Base-by-base conservation (phyloP, 78 protist genomes). In the Tieghemostelium lacteum region DNA sequence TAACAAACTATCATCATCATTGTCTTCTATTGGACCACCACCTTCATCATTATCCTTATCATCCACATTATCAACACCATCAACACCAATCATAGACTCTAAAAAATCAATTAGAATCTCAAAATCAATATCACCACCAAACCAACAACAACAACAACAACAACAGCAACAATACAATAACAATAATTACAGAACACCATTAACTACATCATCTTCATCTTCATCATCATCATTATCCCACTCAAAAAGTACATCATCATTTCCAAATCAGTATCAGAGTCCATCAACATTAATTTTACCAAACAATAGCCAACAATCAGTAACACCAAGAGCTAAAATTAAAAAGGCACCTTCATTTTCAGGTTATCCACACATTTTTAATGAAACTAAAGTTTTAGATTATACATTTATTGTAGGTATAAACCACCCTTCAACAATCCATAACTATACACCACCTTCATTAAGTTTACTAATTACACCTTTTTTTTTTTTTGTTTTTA, bases 281-380 rank as follows among this genome's bases (percentile, higher is more conserved):
- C 19, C 55, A 39, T 45, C 6, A 2, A 39, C 60, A 50, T 31
- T 14, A 3, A 36, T 45, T 36, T 49, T 31, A 29, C 28, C 39
- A 36, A 17, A 39, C 2, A 2, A 7, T 17, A 19, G 28, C 2
- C 5, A 39, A 36, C 39, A 39, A 17, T 31, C 71, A 14, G 52
- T 45, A 45, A 45, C 71, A 64, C 3, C 64, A 17, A 54, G 75
- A n/a, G 29, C 42, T n/a, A 64, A 64, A 57, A 78, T 78, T 49
- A 78, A 40, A 58, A 78, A 66, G 20, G 88, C 75, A 54, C 88
- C 88, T 1, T 78, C 88, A 26, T 78, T 78, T 24, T 49, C 58
- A 60, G 88, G 88, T 29, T 75, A 66, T 54, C 70, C 86, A 49
- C 42, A n/a, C 16, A 33, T 22, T 28, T 45, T 45, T 45, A 16